Base-by-base conservation (phyloP, 306 rosid genomes). In the Vicia sativa region DNA sequence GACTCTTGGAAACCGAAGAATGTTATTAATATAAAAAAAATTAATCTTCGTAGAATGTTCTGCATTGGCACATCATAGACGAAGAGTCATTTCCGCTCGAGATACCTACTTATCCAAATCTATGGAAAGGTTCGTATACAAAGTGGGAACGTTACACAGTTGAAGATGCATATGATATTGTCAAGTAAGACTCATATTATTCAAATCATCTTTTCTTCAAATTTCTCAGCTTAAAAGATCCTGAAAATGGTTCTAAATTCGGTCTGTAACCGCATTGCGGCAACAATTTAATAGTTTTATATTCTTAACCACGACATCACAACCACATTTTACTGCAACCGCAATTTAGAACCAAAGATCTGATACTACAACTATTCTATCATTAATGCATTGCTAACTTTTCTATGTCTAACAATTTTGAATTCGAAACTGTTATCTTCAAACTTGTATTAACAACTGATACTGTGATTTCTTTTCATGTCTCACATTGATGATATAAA, bases 51-150 rank as follows among this genome's bases (percentile, higher is more conserved):
- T 21, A 21, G 99, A 93, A 93, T 85, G 97, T 93, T 64, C 88
- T 93, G 26, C 99, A 93, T 72, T 93, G 99, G 99, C 97, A 93
- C 85, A 78, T 88, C 79, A 85, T 93, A 82, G 99, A 93, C 23
- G 88, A 79, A 75, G 52, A 93, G 73, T 85, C 99, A 19, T 93
- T 93, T 86, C 97, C 99, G 55, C 78, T 93, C 2, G 99, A 93
- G 89, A 64, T 83, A 74, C 99, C 99, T 67, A 38, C 91, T 11
- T 87, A 87, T 79, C 99, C 96, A 62, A 88, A 90, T 10, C 79
- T 93, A 77, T 93, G 99, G 99, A 79, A 86, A 79, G 99, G 99
- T 70, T 74, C 99, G 62, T 93, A 93, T 62, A 77, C 99, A 45
- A 81, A 88, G 75, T 87, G 84, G 87, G 99, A 90, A 85, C 96